Evolutionary conservation across 768 basidiomycete genomes (phyloP), one percentile per base, ranked within the genome.

Genomic region (Trametes gibbosa): DNA sequence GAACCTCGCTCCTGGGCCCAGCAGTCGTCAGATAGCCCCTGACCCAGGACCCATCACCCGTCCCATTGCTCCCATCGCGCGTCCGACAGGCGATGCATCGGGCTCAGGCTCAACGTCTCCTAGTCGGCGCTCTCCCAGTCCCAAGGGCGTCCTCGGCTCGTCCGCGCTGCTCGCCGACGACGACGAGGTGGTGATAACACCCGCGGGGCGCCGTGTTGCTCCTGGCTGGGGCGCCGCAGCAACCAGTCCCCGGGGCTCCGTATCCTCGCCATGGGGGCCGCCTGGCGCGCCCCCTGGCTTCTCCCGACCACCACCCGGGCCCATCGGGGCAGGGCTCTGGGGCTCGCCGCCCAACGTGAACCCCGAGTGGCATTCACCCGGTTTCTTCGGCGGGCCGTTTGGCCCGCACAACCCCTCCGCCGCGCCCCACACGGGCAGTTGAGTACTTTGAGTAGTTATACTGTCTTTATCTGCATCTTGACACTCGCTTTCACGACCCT

Each of bases 161-260:
- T 87, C 87, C 5, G 90, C 90, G 19, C 78, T 92, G 19, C 83
- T 85, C 2, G 83, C 89, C 14, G 89, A 90, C 59, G 90, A 90
- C 60, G 90, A 92, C 68, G 90, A 92, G 68, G 86, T 91, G 12
- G 81, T 92, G 16, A 73, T 79, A 40, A 73, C 79, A 17, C 77
- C 79, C 7, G 74, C 81, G 37, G 71, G 83, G 48, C 75, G 81
- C 23, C 63, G 69, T 14, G 41, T 59, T 8, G 72, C 70, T 40
- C 74, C 69, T 0, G 80, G 74, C 1, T 85, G 85, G 84, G 77
- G 77, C 3, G 66, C 77, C 53, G 79, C 81, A 8, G 77, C 78
- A 49, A 80, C 81, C 10, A 80, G 81, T 16, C 73, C 76, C 19
- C 74, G 73, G 8, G 70, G 73, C 9, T 74, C 72, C 9, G 75